Evolutionary conservation across 1,284 basidiomycete species (phyloP).

Genomic region (Apiotrichum siamense): DNA sequence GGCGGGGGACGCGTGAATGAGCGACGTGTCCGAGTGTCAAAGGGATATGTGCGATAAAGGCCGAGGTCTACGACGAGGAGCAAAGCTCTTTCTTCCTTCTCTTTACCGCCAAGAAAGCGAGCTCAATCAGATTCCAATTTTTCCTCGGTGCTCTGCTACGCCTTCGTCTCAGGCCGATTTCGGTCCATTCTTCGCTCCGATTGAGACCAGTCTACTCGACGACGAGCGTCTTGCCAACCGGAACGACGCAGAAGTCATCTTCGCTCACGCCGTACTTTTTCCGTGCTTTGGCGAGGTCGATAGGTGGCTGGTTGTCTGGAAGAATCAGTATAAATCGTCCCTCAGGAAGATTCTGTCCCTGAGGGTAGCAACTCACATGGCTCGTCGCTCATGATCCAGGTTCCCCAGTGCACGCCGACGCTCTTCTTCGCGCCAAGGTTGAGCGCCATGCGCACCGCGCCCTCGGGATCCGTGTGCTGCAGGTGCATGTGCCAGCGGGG

Average conservation of each 20-base stretch:
- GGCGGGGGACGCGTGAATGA: no score
- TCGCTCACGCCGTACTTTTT: conserved; percentile 30
- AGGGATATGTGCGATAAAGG: no score
- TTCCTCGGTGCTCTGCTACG: neutral
- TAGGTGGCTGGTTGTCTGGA: conserved; percentile 39
- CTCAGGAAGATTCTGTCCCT: no score
- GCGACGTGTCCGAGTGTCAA: no score
- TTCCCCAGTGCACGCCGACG: conserved; percentile 50
- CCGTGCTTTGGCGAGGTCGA: conserved; percentile 36
- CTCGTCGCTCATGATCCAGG: conserved; percentile 50
- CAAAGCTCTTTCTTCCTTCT: no score
- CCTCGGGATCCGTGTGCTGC: conserved; percentile 48
- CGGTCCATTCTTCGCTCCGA: no score
- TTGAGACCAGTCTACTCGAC: conserved; percentile 25
- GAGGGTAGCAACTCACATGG: conserved; percentile 38
- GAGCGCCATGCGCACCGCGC: conserved; percentile 45
- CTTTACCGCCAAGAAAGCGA: no score
- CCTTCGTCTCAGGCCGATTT: neutral
- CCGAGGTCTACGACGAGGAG: no score
- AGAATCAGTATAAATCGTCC: no score
- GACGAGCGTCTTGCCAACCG: conserved; percentile 38
- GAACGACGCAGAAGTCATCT: conserved; percentile 31
- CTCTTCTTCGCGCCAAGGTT: conserved; percentile 40
- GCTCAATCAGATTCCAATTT: no score
- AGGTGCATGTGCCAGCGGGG: conserved; percentile 47